Conservation (phyloP, 2,329 filamentous ascomycete genomes). For the Salinomyces thailandicus region DNA sequence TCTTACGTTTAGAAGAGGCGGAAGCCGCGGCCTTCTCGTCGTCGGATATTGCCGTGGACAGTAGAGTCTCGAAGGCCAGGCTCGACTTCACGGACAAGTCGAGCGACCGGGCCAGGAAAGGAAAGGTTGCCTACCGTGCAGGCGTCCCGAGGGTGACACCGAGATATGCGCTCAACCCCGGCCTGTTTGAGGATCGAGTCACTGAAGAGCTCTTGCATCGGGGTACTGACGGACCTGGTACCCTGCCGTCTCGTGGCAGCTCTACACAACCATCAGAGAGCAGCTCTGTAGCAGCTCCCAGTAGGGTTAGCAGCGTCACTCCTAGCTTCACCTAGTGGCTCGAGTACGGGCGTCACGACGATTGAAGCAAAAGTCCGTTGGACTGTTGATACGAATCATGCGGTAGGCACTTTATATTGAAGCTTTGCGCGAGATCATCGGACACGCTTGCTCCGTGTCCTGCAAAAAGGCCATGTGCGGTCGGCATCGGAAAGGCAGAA, state of each 20-base stretch:
- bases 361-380: no score
- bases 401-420: no score
- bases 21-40: conserved; percentile 7
- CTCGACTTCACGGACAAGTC: conserved; percentile 13
- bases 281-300: no score
- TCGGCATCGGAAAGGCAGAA: no score
- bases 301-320: no score
- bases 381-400: no score
- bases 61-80: conserved; percentile 12
- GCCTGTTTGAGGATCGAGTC: conserved; percentile 10
- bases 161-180: conserved; percentile 12
- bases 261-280: neutral
- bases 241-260: neutral
- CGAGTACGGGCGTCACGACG: no score
- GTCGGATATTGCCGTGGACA: conserved; percentile 9
- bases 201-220: conserved; percentile 8
- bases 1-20: conserved; percentile 13
- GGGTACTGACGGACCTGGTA: no score
- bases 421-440: no score
- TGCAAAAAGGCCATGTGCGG: no score
- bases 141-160: conserved; percentile 8
- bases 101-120: conserved; percentile 1
- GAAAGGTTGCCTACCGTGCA: conserved; percentile 7
- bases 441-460: no score
- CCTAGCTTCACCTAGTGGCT: no score